phyloP scores from a whole-genome alignment of 768 basidiomycete genomes.

The Boletus eberwhitei region DNA sequence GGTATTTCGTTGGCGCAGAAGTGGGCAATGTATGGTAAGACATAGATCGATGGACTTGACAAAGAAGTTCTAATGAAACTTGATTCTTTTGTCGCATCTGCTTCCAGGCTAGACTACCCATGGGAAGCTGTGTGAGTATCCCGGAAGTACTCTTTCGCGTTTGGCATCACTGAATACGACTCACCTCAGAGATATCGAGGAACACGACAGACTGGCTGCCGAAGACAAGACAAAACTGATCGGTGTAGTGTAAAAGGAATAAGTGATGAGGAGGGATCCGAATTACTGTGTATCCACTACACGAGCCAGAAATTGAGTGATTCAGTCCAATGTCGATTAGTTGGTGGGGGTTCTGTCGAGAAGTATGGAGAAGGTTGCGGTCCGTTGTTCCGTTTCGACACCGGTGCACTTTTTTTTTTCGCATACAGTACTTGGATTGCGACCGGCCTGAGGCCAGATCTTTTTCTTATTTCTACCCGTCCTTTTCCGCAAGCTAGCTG shows the following conservation, averaged over 20 bases:
- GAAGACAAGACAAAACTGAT: conserved; percentile 33
- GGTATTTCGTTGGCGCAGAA: conserved; percentile 82
- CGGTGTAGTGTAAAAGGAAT: neutral
- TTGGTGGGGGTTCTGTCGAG: neutral
- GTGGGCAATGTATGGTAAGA: conserved; percentile 69
- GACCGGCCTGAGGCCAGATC: neutral
- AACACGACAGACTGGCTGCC: conserved; percentile 63
- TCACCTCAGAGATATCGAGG: conserved; percentile 62
- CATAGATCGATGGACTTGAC: neutral
- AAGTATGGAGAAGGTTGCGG: neutral
- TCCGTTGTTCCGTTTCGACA: conserved; percentile 5
- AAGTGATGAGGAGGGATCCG: neutral
- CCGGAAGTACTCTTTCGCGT: neutral
- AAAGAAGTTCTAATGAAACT: conserved; percentile 14
- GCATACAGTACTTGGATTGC: neutral
- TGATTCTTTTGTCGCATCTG: conserved; percentile 4
- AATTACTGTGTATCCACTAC: neutral
- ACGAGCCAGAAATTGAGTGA: neutral
- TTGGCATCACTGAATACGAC: neutral
- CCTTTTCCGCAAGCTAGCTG: neutral
- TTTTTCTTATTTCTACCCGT: neutral
- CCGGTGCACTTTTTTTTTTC: conserved; percentile 1
- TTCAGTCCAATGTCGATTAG: neutral
- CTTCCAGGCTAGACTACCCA: conserved; percentile 73
- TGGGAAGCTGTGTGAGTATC: conserved; percentile 71